A percentile compares a stretch with the other conserved stretches of the same genome.
Conservation (phyloP, 371 early-diverging fungal species). For the Mortierella sp. region DNA sequence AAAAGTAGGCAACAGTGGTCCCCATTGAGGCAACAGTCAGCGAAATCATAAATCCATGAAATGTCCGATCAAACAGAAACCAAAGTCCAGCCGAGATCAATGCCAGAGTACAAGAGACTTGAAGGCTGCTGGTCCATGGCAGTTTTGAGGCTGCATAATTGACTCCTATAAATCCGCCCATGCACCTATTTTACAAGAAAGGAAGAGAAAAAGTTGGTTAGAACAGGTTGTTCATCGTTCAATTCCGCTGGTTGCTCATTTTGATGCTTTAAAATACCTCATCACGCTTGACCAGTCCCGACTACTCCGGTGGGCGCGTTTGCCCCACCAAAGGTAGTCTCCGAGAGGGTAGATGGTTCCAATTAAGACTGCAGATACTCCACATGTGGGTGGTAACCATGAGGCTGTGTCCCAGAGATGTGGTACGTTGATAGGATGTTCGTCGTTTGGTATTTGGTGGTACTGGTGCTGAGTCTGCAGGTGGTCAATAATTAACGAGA, state of each 20-base stretch:
- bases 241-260: neutral
- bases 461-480: slow-evolving; percentile 63
- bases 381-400: slow-evolving; percentile 69
- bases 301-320: slow-evolving; percentile 46
- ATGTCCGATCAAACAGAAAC: slow-evolving; percentile 73
- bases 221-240: neutral
- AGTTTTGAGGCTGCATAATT: slow-evolving; percentile 70
- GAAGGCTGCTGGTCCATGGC: slow-evolving; percentile 64
- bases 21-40: slow-evolving; percentile 63
- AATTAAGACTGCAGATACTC: slow-evolving; percentile 63
- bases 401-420: slow-evolving; percentile 62
- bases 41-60: slow-evolving; percentile 69
- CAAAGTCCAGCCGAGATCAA: slow-evolving; percentile 67
- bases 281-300: slow-evolving; percentile 67
- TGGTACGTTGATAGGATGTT: slow-evolving; percentile 2
- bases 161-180: slow-evolving; percentile 71
- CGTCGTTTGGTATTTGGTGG: neutral
- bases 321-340: slow-evolving; percentile 56
- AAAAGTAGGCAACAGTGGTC: slow-evolving; percentile 62
- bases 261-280: slow-evolving; percentile 51
- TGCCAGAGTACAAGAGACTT: slow-evolving; percentile 66
- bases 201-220: neutral
- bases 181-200: slow-evolving; percentile 54
- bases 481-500: slow-evolving; percentile 69
- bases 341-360: slow-evolving; percentile 70